Evolutionary conservation across 163 green algal species (phyloP).

Genomic region (Volvox carteri): DNA sequence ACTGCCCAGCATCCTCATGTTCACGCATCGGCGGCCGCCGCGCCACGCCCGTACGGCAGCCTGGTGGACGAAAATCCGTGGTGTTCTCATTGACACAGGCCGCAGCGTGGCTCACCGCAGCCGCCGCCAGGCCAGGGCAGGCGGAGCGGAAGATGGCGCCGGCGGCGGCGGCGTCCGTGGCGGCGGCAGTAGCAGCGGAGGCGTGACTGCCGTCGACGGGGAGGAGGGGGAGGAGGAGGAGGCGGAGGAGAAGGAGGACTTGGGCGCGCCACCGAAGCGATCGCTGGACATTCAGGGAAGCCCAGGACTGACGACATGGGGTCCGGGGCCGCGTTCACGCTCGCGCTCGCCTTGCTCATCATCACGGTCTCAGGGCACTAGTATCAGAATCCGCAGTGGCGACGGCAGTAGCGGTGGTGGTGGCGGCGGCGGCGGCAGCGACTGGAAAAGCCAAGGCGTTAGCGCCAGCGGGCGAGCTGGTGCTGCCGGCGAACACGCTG

Average conservation of each 20-base stretch:
- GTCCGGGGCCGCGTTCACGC: no score
- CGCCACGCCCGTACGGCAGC: not conserved
- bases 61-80: constrained; percentile 43
- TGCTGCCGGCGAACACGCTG: not conserved
- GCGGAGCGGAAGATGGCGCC: not conserved
- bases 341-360: no score
- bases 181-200: not conserved
- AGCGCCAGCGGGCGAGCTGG: no score
- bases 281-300: not conserved
- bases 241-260: not conserved
- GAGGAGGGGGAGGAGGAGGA: not conserved
- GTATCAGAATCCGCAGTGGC: not conserved
- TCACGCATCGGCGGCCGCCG: constrained; percentile 6
- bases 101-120: not conserved
- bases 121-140: not conserved
- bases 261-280: not conserved
- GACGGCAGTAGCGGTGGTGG: not conserved
- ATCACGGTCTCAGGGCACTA: no score
- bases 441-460: no score
- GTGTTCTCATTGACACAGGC: not conserved
- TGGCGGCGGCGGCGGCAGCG: not conserved
- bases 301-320: no score
- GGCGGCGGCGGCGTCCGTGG: not conserved
- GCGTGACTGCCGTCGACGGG: not conserved
- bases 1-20: constrained; percentile 17